phyloP scores from a whole-genome alignment of 352 stramenopile genomes.

The Vaucheria bursata region DNA sequence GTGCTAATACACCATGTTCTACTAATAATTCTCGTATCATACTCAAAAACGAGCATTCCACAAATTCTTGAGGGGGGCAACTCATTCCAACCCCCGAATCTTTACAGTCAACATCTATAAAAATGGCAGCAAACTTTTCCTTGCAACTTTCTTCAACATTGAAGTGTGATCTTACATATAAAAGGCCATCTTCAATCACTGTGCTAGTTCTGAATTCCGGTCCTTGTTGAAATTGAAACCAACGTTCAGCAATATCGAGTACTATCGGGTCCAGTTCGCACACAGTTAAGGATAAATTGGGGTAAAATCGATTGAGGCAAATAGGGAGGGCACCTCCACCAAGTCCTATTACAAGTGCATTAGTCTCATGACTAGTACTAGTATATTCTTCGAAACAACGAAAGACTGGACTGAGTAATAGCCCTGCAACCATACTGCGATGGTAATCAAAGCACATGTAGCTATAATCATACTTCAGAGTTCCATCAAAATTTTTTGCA shows the following conservation, averaged over 20 bases:
- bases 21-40: conserved; percentile 25
- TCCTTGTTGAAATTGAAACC: conserved; percentile 16
- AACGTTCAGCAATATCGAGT: conserved; percentile 9
- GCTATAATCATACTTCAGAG: conserved; percentile 8
- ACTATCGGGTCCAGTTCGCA: conserved; percentile 33
- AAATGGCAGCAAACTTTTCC: conserved; percentile 20
- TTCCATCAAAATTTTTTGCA: not conserved
- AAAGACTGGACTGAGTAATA: not conserved
- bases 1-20: conserved; percentile 14
- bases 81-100: conserved; percentile 40
- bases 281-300: conserved; percentile 12
- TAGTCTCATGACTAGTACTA: not conserved
- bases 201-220: not conserved
- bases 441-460: conserved; percentile 44
- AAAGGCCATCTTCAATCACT: conserved; percentile 2
- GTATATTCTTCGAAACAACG: no score
- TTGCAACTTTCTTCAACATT: not conserved
- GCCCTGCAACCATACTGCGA: conserved; percentile 31
- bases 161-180: not conserved
- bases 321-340: conserved; percentile 33
- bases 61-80: conserved; percentile 23
- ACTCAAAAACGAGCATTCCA: conserved; percentile 21
- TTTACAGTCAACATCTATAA: conserved; percentile 38
- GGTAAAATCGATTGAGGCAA: conserved; percentile 26
- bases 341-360: conserved; percentile 24